These are phyloP conservation scores for Nasturtium officinale DNA, from an alignment of 345 rosid genomes.

Conservation along the genomic window DNA sequence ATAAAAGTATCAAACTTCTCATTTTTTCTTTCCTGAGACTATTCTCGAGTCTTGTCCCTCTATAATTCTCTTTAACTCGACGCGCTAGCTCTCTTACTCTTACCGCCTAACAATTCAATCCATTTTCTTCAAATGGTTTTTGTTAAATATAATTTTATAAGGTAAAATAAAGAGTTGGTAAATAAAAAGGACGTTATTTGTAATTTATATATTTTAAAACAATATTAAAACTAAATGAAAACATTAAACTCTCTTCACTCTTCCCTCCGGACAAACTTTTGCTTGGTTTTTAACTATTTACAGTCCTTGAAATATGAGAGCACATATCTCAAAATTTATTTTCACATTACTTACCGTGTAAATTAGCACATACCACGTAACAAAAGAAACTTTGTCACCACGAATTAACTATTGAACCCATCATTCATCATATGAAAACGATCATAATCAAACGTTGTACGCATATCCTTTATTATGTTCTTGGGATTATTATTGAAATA, in stretches of 20 bases:
- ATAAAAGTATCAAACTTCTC: neutral
- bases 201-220: neutral
- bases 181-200: neutral
- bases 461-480: neutral
- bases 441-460: slow-evolving; percentile 3
- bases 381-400: neutral
- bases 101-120: too few species aligned
- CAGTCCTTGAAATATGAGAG: neutral
- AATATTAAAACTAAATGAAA: neutral
- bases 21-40: neutral
- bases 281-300: too few species aligned
- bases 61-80: neutral
- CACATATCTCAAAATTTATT: neutral
- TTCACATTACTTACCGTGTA: neutral
- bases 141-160: neutral
- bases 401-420: slow-evolving; percentile 5
- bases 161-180: neutral
- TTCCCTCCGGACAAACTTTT: neutral
- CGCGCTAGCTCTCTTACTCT: neutral
- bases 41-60: neutral
- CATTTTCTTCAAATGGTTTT: too few species aligned
- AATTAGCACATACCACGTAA: neutral
- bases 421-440: slow-evolving; percentile 8
- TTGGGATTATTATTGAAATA: slow-evolving; percentile 16
- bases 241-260: neutral